Evolutionary conservation across 1,284 basidiomycete species (phyloP).

Genomic region (Uromyces viciae-fabae): DNA sequence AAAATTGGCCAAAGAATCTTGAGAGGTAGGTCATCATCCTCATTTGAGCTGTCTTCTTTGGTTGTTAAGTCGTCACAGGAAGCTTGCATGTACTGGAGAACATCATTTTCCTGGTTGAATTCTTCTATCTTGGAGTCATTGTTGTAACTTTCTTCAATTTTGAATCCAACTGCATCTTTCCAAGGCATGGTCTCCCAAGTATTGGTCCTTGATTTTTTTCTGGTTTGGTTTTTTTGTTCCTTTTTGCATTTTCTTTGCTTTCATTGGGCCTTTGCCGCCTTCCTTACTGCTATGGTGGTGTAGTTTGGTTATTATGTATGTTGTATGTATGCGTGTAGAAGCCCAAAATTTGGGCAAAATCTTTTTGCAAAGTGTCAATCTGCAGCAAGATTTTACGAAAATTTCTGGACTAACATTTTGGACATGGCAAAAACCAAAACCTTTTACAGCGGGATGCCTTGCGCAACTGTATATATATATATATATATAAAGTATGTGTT

Average conservation of each 20-base stretch:
- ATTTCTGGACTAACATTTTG: neutral
- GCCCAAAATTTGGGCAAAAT: neutral
- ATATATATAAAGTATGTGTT: too few relatives aligned
- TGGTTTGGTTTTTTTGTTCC: neutral
- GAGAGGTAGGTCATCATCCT: neutral
- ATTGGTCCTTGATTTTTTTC: neutral
- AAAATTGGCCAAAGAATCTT: neutral
- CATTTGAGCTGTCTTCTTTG: neutral
- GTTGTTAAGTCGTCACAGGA: slow-evolving; percentile 1
- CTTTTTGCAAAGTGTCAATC: neutral
- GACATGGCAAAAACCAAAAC: neutral
- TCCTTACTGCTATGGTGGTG: neutral
- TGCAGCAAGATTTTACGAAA: neutral
- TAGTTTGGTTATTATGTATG: neutral
- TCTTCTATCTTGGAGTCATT: neutral
- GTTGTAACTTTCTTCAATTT: neutral
- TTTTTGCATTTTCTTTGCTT: neutral
- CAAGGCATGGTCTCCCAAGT: neutral
- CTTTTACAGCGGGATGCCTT: too few relatives aligned
- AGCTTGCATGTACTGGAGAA: neutral
- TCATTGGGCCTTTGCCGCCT: neutral
- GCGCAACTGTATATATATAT: too few relatives aligned
- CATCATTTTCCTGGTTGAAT: neutral
- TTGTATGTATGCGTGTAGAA: neutral
- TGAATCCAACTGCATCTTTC: too few relatives aligned